Percentiles rank a stretch among this genome's conserved stretches.
phyloP scores from a whole-genome alignment of 2,329 filamentous ascomycete species.

The Lachnellula subtilissima region DNA sequence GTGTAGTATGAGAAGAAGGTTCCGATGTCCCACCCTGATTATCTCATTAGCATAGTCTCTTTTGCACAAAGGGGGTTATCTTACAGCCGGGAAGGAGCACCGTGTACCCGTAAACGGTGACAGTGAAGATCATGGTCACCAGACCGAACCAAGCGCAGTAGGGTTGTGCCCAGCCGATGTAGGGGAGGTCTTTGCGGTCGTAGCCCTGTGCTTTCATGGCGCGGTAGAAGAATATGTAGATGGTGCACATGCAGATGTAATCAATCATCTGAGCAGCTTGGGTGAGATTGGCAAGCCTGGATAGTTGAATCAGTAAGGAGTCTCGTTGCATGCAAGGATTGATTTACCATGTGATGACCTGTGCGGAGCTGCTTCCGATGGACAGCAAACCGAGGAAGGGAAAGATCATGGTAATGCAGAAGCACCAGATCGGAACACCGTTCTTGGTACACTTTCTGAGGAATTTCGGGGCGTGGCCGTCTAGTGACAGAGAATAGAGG shows the following conservation, averaged over 20 bases:
- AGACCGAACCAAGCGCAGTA: slow-evolving; percentile 60
- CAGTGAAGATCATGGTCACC: slow-evolving; percentile 59
- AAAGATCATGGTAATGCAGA: slow-evolving; percentile 59
- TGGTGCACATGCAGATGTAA: slow-evolving; percentile 62
- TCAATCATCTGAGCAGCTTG: slow-evolving; percentile 72
- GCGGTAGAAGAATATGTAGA: slow-evolving; percentile 66
- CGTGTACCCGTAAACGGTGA: slow-evolving; percentile 67
- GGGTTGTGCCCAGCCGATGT: slow-evolving; percentile 56
- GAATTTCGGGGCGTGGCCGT: slow-evolving; percentile 58
- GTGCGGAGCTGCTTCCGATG: slow-evolving; percentile 43
- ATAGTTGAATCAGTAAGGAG: background rate
- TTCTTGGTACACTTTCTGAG: slow-evolving; percentile 57
- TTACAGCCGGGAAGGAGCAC: slow-evolving; percentile 59
- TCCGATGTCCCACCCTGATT: slow-evolving; percentile 56
- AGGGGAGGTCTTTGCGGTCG: slow-evolving; percentile 59
- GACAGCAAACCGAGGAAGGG: slow-evolving; percentile 68
- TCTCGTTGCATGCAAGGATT: background rate
- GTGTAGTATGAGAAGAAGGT: slow-evolving; percentile 67
- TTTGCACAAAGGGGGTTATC: background rate
- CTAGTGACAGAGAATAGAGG: slow-evolving; percentile 62
- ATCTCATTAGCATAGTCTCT: background rate
- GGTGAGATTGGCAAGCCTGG: slow-evolving; percentile 44
- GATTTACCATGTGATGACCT: slow-evolving; percentile 35
- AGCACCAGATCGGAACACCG: slow-evolving; percentile 59
- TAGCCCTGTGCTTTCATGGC: slow-evolving; percentile 65